These are phyloP conservation scores for Aspergillus latus DNA, from an alignment of 2,329 filamentous ascomycete genomes.

Conservation along the genomic window DNA sequence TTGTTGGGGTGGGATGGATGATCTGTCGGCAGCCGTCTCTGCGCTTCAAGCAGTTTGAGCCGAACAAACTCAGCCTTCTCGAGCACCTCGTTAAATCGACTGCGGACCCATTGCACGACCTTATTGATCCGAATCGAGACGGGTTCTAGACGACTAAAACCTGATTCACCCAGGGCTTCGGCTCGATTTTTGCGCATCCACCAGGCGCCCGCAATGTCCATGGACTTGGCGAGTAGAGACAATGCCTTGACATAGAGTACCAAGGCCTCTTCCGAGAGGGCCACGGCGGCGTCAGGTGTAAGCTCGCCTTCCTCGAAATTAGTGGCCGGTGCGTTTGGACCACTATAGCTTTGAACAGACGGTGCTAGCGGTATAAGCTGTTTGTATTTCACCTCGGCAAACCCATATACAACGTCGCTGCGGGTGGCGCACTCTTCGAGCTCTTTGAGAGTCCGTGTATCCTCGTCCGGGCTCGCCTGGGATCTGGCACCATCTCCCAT, in stretches of 20 bases:
- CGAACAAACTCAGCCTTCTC: conserved; percentile 97
- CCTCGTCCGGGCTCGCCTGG: conserved; percentile 69
- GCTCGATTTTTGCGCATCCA: conserved; percentile 77
- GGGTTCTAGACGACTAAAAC: conserved; percentile 47
- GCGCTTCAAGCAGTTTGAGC: conserved; percentile 79
- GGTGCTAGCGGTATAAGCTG: conserved; percentile 89
- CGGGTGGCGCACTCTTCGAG: conserved; percentile 91
- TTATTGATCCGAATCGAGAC: conserved; percentile 76
- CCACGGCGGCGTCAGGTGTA: conserved; percentile 80
- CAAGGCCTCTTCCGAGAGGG: conserved; percentile 88
- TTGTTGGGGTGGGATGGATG: conserved; percentile 86
- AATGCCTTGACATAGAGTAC: conserved; percentile 96
- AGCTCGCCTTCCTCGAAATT: conserved; percentile 66
- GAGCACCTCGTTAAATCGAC: conserved; percentile 92
- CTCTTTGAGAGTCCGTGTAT: conserved; percentile 70
- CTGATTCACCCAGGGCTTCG: conserved; percentile 53
- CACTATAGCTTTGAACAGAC: conserved; percentile 51
- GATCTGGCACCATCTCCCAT: conserved; percentile 63
- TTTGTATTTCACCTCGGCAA: conserved; percentile 97
- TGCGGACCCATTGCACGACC: conserved; percentile 92
- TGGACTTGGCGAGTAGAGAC: conserved; percentile 84
- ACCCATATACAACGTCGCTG: conserved; percentile 94
- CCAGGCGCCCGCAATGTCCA: conserved; percentile 92
- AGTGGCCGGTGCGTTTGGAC: conserved; percentile 32
- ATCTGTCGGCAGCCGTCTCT: conserved; percentile 76